Conservation (phyloP, 192 early-diverging fungal species). For the Entomortierella parvispora region DNA sequence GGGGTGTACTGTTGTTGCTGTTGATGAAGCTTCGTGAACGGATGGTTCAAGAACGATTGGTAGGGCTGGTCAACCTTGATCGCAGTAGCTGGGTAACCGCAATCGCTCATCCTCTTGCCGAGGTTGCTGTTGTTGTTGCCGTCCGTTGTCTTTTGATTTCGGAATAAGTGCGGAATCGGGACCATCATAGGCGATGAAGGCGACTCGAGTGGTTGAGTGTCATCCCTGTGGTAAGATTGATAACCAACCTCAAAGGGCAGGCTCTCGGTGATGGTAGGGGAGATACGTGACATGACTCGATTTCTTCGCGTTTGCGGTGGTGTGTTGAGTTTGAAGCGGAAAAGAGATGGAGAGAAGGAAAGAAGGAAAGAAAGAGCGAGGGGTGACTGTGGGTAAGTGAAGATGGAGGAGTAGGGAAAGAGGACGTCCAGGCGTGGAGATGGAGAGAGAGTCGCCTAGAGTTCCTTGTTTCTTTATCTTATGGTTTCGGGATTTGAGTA, state of each 20-base stretch:
- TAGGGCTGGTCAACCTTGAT: slow-evolving; percentile 34
- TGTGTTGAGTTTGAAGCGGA: neutral
- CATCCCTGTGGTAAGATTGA: neutral
- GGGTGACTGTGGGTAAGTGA: neutral
- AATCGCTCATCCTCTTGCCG: neutral
- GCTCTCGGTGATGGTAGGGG: too few species aligned
- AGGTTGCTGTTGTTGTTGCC: slow-evolving; percentile 11
- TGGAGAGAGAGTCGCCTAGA: neutral
- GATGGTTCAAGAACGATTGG: slow-evolving; percentile 35
- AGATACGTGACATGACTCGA: neutral
- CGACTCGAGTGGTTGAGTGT: neutral
- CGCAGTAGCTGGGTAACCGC: slow-evolving; percentile 14
- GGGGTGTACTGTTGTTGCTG: neutral
- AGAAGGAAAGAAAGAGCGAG: neutral
- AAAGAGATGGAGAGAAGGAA: neutral
- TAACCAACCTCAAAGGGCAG: too few species aligned
- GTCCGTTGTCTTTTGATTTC: neutral
- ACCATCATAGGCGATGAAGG: slow-evolving; percentile 4
- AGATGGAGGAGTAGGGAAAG: neutral
- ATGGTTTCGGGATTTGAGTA: neutral
- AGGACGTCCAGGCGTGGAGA: neutral
- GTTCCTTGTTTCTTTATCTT: neutral
- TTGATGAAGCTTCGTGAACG: slow-evolving; percentile 14
- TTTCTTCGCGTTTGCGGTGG: neutral
- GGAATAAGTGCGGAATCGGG: neutral